Evolutionary conservation across 1,284 basidiomycete genomes (phyloP).

Genomic region (Melampsora larici-populina): DNA sequence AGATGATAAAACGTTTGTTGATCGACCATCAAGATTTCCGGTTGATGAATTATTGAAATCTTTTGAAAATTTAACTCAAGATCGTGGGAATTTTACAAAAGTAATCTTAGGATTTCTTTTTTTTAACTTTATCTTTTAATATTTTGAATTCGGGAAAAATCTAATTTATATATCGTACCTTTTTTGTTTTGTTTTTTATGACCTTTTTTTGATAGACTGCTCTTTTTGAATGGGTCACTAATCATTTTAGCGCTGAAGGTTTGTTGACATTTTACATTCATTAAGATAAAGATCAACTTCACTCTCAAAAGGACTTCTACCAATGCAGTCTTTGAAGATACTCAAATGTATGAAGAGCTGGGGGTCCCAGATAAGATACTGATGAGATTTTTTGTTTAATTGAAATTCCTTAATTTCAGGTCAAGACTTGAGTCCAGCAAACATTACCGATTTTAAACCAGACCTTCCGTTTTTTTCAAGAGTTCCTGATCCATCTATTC

Average conservation of each 20-base stretch:
- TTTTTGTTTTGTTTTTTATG: conserved; percentile 59
- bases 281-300: not conserved
- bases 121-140: not conserved
- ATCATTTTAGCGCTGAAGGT: conserved; percentile 66
- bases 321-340: no score
- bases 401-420: not conserved
- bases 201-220: conserved; percentile 62
- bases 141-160: no score
- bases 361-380: no score
- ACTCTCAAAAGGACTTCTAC: no score
- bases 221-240: not conserved
- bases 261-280: conserved; percentile 68
- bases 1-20: conserved; percentile 85
- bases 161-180: conserved; percentile 59
- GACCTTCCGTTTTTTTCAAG: conserved; percentile 69
- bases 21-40: conserved; percentile 58
- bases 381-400: no score
- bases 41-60: not conserved
- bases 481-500: conserved; percentile 67
- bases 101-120: not conserved
- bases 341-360: no score
- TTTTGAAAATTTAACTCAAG: conserved; percentile 1
- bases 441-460: conserved; percentile 59
- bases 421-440: conserved; percentile 55
- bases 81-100: not conserved